These are phyloP conservation scores for Pyrenochaeta sp. DNA, from an alignment of 2,329 filamentous ascomycete genomes.

Conservation along the genomic window DNA sequence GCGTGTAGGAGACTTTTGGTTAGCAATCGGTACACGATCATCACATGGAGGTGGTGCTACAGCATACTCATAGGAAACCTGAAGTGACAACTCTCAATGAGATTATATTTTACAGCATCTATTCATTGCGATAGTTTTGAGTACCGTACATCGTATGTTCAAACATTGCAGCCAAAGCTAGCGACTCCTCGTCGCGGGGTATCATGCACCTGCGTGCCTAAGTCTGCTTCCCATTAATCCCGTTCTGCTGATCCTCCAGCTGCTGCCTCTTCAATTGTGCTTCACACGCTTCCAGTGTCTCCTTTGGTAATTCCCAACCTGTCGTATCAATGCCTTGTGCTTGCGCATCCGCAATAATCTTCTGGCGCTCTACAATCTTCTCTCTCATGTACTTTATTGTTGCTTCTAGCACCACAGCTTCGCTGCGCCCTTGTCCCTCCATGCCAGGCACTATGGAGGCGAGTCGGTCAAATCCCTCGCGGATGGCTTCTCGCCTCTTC, in stretches of 20 bases:
- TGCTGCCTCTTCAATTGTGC: slow-evolving; percentile 35
- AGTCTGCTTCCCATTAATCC: slow-evolving; percentile 16
- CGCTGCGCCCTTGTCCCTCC: slow-evolving; percentile 82
- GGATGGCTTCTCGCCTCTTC: slow-evolving; percentile 76
- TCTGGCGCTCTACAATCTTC: slow-evolving; percentile 49
- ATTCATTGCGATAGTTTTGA: neutral
- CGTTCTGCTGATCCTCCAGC: slow-evolving; percentile 31
- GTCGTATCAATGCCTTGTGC: slow-evolving; percentile 46
- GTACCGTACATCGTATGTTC: neutral
- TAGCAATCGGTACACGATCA: no score
- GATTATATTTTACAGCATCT: neutral
- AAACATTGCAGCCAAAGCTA: neutral
- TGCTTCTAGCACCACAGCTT: slow-evolving; percentile 78
- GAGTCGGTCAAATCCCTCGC: slow-evolving; percentile 83
- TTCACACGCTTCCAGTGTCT: slow-evolving; percentile 39
- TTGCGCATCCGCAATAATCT: slow-evolving; percentile 48
- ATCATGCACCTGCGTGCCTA: slow-evolving; percentile 6
- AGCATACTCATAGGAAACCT: no score
- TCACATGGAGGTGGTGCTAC: no score
- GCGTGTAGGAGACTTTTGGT: no score
- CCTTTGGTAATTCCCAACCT: slow-evolving; percentile 41
- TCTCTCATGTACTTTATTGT: slow-evolving; percentile 56
- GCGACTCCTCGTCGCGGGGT: neutral
- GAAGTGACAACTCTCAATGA: neutral
- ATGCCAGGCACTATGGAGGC: slow-evolving; percentile 82